phyloP scores from a whole-genome alignment of 2,329 filamentous ascomycete species.

The Bertia moriformis region DNA sequence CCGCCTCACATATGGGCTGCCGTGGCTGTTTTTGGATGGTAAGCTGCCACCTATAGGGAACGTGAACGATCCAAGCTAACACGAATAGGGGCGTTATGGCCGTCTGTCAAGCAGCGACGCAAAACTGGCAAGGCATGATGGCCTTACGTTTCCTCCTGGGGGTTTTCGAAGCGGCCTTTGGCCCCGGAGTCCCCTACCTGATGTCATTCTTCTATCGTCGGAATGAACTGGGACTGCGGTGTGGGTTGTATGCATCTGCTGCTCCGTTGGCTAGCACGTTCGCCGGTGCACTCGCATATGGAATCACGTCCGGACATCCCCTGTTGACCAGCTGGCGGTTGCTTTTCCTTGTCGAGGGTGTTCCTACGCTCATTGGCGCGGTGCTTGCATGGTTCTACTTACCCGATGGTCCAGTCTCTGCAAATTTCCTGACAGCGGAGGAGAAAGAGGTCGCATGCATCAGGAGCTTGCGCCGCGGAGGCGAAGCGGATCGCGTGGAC shows the following conservation, averaged over 20 bases:
- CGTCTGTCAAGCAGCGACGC: constrained; percentile 12
- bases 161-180: constrained; percentile 26
- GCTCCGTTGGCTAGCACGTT: constrained; percentile 56
- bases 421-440: constrained; percentile 36
- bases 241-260: constrained; percentile 55
- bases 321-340: constrained; percentile 48
- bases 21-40: not conserved
- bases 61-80: not conserved
- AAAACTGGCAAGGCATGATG: constrained; percentile 19
- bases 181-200: constrained; percentile 23
- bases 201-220: constrained; percentile 30
- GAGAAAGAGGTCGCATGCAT: constrained; percentile 42
- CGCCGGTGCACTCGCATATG: constrained; percentile 50
- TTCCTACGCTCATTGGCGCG: constrained; percentile 40
- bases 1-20: not conserved
- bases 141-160: constrained; percentile 24
- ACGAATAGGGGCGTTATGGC: not conserved
- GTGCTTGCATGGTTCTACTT: constrained; percentile 37
- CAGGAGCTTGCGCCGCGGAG: constrained; percentile 35
- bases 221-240: constrained; percentile 53
- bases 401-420: constrained; percentile 33
- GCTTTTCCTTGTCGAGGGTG: constrained; percentile 50
- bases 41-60: not conserved
- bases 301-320: constrained; percentile 42
- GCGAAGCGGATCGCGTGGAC: constrained; percentile 29